Evolutionary conservation across 139 green algal genomes (phyloP), one percentile per base, ranked within the genome.

Genomic region (Chlamydomonas applanata): DNA sequence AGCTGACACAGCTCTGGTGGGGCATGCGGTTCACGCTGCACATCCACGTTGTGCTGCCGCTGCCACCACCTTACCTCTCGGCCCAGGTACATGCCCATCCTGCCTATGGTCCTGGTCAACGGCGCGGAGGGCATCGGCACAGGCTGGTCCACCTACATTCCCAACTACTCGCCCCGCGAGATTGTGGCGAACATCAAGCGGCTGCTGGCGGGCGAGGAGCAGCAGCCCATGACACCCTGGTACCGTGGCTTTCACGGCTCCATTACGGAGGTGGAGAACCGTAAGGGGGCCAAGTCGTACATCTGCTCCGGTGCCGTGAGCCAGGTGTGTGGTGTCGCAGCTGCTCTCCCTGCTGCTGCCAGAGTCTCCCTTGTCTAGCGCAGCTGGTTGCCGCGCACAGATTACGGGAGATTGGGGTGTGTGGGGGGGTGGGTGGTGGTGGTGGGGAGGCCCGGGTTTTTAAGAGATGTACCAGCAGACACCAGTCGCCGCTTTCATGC

Each of bases 91-190:
- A 83, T 95, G 76, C 93, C 92, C 22, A 87, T 97, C 46, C 64
- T 97, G 53, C 93, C 93, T 4, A 86, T 87, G 30, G 96, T 99
- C 54, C 89, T 99, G 45, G 74, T 99, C 33, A 84, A 99, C 69
- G 96, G 96, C 36, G 95, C 95, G 13, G 96, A 99, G 72, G 96
- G 96, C 80, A 99, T 99, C 54, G 96, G 96, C 63, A 99, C 96
- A 1, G 96, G 96, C 61, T 99, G 96, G 96, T 95, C 84, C 82
- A 98, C 95, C 13, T 95, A 66, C 61, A 94, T 99, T 63, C 96
- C 96, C 73, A 99, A 98, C 88, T 99, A 96, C 91, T 97, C 94
- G 79, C 95, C 96, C 1, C 77, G 85, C 2, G 95, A 99, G 61
- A 85, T 99, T 24, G 88, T 95, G 24, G 85, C 67, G 29, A 99